These are phyloP conservation scores for Fusarium falciforme DNA, from an alignment of 2,329 filamentous ascomycete genomes.

Conservation along the genomic window DNA sequence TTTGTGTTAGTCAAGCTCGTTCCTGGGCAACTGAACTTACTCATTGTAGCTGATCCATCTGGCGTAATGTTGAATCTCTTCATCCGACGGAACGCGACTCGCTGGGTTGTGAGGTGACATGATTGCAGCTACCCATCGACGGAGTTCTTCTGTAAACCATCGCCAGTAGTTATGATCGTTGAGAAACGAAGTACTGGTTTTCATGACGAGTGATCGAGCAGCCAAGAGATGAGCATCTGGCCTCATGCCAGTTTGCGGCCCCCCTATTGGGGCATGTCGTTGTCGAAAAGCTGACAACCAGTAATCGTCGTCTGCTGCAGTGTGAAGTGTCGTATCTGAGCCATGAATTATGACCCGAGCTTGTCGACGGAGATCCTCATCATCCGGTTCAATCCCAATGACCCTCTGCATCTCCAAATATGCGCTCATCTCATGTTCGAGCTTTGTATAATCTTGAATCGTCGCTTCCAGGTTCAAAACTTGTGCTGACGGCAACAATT, in stretches of 20 bases:
- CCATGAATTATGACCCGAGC: slow-evolving; percentile 33
- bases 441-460: slow-evolving; percentile 37
- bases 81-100: slow-evolving; percentile 35
- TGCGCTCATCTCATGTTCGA: slow-evolving; percentile 28
- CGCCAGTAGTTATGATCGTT: slow-evolving; percentile 42
- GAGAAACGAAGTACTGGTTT: slow-evolving; percentile 31
- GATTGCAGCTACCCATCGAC: slow-evolving; percentile 40
- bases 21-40: slow-evolving; percentile 7
- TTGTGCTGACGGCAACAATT: not conserved
- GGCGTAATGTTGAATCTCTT: slow-evolving; percentile 44
- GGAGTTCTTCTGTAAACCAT: slow-evolving; percentile 37
- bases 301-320: slow-evolving; percentile 38
- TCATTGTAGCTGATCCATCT: slow-evolving; percentile 43
- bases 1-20: not conserved
- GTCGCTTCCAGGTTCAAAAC: slow-evolving; percentile 12
- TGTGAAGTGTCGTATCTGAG: slow-evolving; percentile 30
- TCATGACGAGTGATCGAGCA: slow-evolving; percentile 22
- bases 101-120: slow-evolving; percentile 42
- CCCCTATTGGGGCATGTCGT: slow-evolving; percentile 28
- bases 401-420: slow-evolving; percentile 31
- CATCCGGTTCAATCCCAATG: slow-evolving; percentile 31
- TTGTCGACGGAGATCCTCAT: slow-evolving; percentile 35
- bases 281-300: slow-evolving; percentile 39
- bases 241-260: not conserved
- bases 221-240: slow-evolving; percentile 20